Evolutionary conservation across 1,284 basidiomycete genomes (phyloP).

Genomic region (Irpex sp.): DNA sequence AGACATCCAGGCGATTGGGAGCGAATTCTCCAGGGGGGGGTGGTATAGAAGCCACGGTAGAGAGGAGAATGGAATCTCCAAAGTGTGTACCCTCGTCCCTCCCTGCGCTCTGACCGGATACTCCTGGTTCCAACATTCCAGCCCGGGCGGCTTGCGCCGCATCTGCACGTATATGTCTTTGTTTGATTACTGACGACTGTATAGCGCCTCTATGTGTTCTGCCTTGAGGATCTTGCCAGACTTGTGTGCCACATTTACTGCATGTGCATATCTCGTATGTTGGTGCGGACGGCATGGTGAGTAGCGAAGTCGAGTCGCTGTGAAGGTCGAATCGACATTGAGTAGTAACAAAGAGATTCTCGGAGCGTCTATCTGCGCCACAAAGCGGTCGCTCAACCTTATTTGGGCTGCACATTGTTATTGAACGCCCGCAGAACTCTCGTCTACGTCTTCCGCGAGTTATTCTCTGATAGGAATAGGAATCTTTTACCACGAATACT

Average conservation of each 20-base stretch:
- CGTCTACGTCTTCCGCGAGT: too few species aligned
- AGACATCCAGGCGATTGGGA: background rate
- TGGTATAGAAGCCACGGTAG: too few species aligned
- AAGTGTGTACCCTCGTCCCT: too few species aligned
- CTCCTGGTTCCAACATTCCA: too few species aligned
- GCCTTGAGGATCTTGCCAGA: background rate
- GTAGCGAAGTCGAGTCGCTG: background rate
- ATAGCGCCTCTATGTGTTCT: background rate
- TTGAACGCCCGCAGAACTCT: too few species aligned
- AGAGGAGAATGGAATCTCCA: too few species aligned
- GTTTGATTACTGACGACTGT: background rate
- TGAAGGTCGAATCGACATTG: background rate
- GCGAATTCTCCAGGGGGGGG: too few species aligned
- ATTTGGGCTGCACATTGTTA: too few species aligned
- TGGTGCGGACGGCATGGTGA: background rate
- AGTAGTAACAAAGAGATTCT: background rate
- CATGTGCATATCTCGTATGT: background rate
- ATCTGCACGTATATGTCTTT: background rate
- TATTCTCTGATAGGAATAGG: too few species aligned
- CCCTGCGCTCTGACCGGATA: too few species aligned
- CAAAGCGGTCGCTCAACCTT: background rate
- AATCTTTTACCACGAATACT: too few species aligned
- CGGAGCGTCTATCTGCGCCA: background rate
- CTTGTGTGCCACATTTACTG: background rate
- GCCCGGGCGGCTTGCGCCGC: too few species aligned